Evolutionary conservation across 192 early-diverging fungal genomes (phyloP).

Genomic region (Funneliformis geosporum): DNA sequence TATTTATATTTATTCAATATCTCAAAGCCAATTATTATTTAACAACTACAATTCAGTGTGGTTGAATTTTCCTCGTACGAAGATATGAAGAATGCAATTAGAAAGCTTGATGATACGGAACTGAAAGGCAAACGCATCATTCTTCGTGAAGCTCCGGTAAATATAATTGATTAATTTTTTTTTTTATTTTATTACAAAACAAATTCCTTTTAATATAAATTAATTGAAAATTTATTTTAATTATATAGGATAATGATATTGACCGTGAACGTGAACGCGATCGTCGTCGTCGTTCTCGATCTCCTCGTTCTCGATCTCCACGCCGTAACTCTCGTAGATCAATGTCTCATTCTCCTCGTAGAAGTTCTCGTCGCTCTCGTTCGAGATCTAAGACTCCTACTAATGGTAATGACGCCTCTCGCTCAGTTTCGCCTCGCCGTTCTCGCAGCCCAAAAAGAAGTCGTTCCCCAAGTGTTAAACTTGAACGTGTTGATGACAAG

Average conservation of each 20-base stretch:
- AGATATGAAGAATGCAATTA: conserved; percentile 84
- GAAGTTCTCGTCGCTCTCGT: conserved; percentile 47
- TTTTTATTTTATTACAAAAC: not conserved
- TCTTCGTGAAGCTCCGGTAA: conserved; percentile 54
- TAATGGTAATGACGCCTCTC: conserved; percentile 26
- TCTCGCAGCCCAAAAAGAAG: conserved; percentile 31
- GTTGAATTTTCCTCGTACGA: conserved; percentile 84
- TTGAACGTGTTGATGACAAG: conserved; percentile 30
- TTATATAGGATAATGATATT: conserved; percentile 31
- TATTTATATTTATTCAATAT: not conserved
- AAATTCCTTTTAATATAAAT: too few species aligned
- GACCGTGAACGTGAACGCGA: conserved; percentile 49
- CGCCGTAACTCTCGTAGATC: conserved; percentile 39
- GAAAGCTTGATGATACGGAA: conserved; percentile 77
- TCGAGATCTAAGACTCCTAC: conserved; percentile 17
- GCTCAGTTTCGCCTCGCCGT: conserved; percentile 18
- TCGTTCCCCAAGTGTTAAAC: conserved; percentile 20
- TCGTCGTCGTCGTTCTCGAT: conserved; percentile 55
- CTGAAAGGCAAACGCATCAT: conserved; percentile 67
- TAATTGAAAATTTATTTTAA: not conserved
- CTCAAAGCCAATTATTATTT: not conserved
- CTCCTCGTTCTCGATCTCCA: conserved; percentile 55
- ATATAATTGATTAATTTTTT: not conserved
- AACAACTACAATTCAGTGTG: conserved; percentile 53
- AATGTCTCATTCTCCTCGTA: conserved; percentile 37